phyloP scores from a whole-genome alignment of 1,139 yeast genomes.

The Debaryomycetaceae sp. region DNA sequence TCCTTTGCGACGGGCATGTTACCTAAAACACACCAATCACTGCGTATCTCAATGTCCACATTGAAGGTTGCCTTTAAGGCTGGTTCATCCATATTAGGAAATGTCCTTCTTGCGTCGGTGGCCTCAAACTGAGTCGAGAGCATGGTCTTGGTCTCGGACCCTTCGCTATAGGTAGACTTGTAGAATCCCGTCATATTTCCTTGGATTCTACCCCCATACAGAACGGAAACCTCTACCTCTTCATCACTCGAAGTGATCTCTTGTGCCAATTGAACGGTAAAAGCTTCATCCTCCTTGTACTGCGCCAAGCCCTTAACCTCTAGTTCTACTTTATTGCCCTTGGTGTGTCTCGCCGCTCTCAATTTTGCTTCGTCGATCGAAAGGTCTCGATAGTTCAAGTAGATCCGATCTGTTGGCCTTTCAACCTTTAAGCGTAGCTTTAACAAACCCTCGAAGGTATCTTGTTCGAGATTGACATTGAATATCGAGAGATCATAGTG shows the following conservation, averaged over 20 bases:
- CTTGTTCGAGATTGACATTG: conserved; percentile 29
- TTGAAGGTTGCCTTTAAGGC: conserved; percentile 69
- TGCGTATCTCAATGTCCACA: conserved; percentile 54
- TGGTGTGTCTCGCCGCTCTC: conserved; percentile 5
- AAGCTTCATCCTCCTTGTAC: conserved; percentile 22
- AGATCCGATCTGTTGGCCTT: conserved; percentile 31
- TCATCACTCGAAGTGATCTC: conserved; percentile 8
- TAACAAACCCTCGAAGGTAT: conserved; percentile 41
- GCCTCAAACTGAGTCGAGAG: conserved; percentile 86
- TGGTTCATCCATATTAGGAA: conserved; percentile 86
- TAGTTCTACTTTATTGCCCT: conserved; percentile 5
- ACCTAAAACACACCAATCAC: conserved; percentile 62
- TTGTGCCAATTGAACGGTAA: conserved; percentile 21
- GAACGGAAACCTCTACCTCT: conserved; percentile 26
- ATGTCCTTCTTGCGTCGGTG: conserved; percentile 80
- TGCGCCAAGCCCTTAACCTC: conserved; percentile 17
- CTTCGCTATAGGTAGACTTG: conserved; percentile 64
- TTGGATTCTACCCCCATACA: conserved; percentile 49
- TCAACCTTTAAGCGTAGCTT: conserved; percentile 33
- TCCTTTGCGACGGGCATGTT: conserved; percentile 57
- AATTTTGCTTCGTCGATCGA: conserved; percentile 14
- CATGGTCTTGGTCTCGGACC: conserved; percentile 60
- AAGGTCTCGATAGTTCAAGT: conserved; percentile 43
- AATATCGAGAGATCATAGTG: conserved; percentile 42
- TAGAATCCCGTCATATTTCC: conserved; percentile 74